phyloP scores from a whole-genome alignment of 2,329 filamentous ascomycete genomes.

The Alternaria arbusti region DNA sequence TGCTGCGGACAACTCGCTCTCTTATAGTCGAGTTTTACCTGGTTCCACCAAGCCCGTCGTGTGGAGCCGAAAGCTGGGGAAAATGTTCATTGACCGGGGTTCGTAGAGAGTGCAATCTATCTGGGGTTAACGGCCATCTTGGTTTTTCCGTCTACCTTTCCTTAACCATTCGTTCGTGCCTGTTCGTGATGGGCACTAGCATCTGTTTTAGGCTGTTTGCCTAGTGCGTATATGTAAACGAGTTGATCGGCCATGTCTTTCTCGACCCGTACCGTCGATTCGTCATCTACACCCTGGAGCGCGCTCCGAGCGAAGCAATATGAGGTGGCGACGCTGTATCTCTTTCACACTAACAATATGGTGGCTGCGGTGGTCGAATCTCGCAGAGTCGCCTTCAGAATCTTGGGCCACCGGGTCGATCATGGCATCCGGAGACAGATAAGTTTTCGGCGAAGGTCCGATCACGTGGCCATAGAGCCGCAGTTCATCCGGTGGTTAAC shows the following conservation, averaged over 20 bases:
- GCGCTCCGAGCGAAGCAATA: background rate
- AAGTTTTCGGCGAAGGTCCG: background rate
- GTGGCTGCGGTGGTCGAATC: background rate
- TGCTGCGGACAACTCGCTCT: background rate
- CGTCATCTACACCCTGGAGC: background rate
- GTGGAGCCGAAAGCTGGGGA: background rate
- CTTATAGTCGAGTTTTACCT: background rate
- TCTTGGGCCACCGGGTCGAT: constrained; percentile 6
- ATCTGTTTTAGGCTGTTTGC: background rate
- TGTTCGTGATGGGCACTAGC: background rate
- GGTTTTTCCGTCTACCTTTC: background rate
- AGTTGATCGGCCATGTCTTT: background rate
- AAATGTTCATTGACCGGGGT: background rate
- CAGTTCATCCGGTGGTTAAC: constrained; percentile 8
- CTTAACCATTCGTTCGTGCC: background rate
- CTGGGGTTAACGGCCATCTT: background rate
- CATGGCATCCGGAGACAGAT: background rate
- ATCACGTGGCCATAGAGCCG: background rate
- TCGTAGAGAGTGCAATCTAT: background rate
- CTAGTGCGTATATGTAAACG: background rate
- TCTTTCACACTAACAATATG: background rate
- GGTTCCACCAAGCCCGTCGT: background rate
- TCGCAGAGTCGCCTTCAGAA: background rate
- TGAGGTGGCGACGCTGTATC: background rate
- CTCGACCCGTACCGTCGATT: background rate